These are phyloP conservation scores for Hypomyces perniciosus DNA, from an alignment of 2,329 filamentous ascomycete species.

Conservation along the genomic window DNA sequence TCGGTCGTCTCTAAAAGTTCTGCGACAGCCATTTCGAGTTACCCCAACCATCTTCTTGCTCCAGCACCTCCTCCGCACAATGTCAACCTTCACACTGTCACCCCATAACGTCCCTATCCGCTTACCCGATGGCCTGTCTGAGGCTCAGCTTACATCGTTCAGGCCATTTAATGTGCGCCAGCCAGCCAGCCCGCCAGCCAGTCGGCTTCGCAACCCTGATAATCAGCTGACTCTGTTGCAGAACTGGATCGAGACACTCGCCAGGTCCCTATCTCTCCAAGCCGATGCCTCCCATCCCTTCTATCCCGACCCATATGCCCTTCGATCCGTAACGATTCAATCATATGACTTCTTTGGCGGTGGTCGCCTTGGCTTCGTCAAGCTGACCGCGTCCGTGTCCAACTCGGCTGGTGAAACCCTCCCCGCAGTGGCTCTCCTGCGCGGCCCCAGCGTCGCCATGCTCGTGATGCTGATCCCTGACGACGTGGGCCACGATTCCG, in stretches of 20 bases:
- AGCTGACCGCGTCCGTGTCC: slow-evolving; percentile 42
- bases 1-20: too few species aligned
- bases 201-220: background rate
- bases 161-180: slow-evolving; percentile 39
- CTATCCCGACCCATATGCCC: slow-evolving; percentile 45
- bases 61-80: background rate
- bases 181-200: background rate
- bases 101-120: slow-evolving; percentile 30
- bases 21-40: too few species aligned
- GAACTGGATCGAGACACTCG: slow-evolving; percentile 46
- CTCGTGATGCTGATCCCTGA: slow-evolving; percentile 51
- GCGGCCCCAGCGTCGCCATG: slow-evolving; percentile 57
- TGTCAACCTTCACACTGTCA: slow-evolving; percentile 6
- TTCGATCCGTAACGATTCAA: slow-evolving; percentile 47
- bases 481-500: slow-evolving; percentile 31
- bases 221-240: slow-evolving; percentile 17
- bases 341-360: slow-evolving; percentile 47
- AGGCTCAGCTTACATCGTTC: slow-evolving; percentile 38
- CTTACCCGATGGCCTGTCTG: slow-evolving; percentile 35
- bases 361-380: slow-evolving; percentile 49
- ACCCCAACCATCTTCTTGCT: background rate
- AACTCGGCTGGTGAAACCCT: slow-evolving; percentile 44
- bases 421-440: slow-evolving; percentile 50
- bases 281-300: slow-evolving; percentile 42
- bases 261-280: slow-evolving; percentile 42